Evolutionary conservation across 2,329 filamentous ascomycete genomes (phyloP).

Genomic region (Allantophomopsis cytisporea): DNA sequence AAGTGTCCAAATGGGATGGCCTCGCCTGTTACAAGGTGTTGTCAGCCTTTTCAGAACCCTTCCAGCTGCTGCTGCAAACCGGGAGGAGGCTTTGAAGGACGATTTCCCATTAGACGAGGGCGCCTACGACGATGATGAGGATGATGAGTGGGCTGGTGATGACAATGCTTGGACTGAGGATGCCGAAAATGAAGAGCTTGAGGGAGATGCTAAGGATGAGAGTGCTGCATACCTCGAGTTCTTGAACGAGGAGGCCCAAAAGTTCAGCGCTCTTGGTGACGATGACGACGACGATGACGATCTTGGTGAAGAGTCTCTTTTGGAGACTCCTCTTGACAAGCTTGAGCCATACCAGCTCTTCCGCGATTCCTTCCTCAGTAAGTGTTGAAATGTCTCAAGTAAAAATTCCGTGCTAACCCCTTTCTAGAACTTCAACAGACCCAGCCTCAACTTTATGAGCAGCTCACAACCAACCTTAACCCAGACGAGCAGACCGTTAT

Average conservation of each 20-base stretch:
- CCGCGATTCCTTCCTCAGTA: conserved; percentile 70
- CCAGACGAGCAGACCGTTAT: conserved; percentile 73
- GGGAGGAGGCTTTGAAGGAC: conserved; percentile 83
- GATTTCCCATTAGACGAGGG: conserved; percentile 60
- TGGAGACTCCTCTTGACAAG: conserved; percentile 91
- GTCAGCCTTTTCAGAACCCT: conserved; percentile 86
- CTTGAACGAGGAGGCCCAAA: conserved; percentile 84
- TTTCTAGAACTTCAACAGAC: conserved; percentile 69
- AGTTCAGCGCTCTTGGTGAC: conserved; percentile 56
- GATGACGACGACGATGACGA: conserved; percentile 71
- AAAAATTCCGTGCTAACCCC: conserved; percentile 2
- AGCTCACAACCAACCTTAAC: conserved; percentile 64
- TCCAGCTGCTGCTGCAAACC: conserved; percentile 77
- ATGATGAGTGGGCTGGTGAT: conserved; percentile 63
- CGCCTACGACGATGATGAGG: conserved; percentile 60
- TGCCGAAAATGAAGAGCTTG: conserved; percentile 45
- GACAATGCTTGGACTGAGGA: conserved; percentile 66
- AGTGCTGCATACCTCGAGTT: conserved; percentile 93
- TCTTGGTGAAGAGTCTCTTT: conserved; percentile 80
- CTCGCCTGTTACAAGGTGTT: conserved; percentile 75
- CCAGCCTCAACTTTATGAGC: conserved; percentile 78
- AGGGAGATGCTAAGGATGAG: conserved; percentile 67
- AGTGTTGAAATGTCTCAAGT: conserved; percentile 18
- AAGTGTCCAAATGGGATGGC: conserved; percentile 95
- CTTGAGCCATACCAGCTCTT: conserved; percentile 90